phyloP scores from a whole-genome alignment of 2,329 filamentous ascomycete species.

The Clarireedia sp. region DNA sequence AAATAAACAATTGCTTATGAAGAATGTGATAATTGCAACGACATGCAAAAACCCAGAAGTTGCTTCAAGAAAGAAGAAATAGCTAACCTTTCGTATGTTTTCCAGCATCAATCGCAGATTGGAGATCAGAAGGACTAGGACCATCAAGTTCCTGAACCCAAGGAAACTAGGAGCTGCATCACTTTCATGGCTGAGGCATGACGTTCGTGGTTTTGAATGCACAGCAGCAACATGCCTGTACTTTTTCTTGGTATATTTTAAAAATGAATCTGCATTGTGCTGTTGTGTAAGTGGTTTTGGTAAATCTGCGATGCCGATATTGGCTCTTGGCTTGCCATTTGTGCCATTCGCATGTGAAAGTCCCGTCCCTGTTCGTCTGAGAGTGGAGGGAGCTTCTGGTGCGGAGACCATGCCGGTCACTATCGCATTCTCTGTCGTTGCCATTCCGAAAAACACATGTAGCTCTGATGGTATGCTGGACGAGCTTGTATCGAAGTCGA shows the following conservation, averaged over 20 bases:
- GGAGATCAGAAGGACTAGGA: conserved; percentile 83
- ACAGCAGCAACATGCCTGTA: conserved; percentile 90
- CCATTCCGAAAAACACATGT: conserved; percentile 13
- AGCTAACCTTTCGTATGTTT: conserved; percentile 41
- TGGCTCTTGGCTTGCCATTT: conserved; percentile 4
- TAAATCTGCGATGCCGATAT: conserved; percentile 11
- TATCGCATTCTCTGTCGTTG: conserved; percentile 19
- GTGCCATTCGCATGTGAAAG: conserved; percentile 20
- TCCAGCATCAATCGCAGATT: conserved; percentile 93
- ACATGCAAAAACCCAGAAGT: background rate
- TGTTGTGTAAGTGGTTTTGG: conserved; percentile 22
- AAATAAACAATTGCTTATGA: too few species aligned
- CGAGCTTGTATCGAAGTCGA: background rate
- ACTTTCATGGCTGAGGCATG: conserved; percentile 80
- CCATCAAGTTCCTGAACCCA: conserved; percentile 93
- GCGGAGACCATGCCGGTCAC: conserved; percentile 17
- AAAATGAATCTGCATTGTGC: conserved; percentile 7
- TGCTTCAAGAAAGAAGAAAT: background rate
- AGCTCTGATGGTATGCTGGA: background rate
- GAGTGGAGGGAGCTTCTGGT: conserved; percentile 9
- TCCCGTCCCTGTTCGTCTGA: conserved; percentile 19
- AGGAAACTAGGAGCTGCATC: conserved; percentile 70
- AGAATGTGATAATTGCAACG: too few species aligned
- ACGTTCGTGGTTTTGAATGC: conserved; percentile 64
- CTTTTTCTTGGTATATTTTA: conserved; percentile 44